Evolutionary conservation across 306 rosid genomes (phyloP).

Genomic region (Hippophae rhamnoides): DNA sequence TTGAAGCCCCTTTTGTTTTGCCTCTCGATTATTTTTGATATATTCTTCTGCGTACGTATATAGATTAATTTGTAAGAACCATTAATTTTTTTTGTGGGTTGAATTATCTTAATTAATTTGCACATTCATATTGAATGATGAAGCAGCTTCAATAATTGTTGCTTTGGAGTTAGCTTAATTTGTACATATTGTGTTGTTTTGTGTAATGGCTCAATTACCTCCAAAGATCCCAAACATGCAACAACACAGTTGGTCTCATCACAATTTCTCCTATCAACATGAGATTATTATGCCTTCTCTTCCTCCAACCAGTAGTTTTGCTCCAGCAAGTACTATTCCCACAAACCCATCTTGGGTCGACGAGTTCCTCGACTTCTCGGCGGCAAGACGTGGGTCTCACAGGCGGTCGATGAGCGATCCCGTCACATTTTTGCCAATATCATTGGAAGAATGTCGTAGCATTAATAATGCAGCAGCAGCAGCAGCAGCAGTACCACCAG

Average conservation of each 20-base stretch:
- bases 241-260: conserved; percentile 46
- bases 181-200: not conserved
- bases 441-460: conserved; percentile 37
- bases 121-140: too few relatives aligned
- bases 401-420: conserved; percentile 72
- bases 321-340: conserved; percentile 11
- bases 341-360: conserved; percentile 76
- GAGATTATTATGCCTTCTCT: conserved; percentile 33
- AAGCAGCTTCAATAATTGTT: not conserved
- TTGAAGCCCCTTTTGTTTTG: too few relatives aligned
- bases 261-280: conserved; percentile 28
- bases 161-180: not conserved
- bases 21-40: too few relatives aligned
- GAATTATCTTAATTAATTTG: too few relatives aligned
- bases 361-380: conserved; percentile 75
- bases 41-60: too few relatives aligned
- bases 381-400: conserved; percentile 61
- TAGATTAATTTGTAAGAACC: too few relatives aligned
- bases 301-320: conserved; percentile 5
- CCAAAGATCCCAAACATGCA: conserved; percentile 74
- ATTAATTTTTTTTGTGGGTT: too few relatives aligned
- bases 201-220: conserved; percentile 79
- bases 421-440: conserved; percentile 34
- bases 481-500: not conserved
- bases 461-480: not conserved